Evolutionary conservation across 495 filamentous ascomycete genomes (phyloP).

Genomic region (Hyaloscypha hepaticicola): DNA sequence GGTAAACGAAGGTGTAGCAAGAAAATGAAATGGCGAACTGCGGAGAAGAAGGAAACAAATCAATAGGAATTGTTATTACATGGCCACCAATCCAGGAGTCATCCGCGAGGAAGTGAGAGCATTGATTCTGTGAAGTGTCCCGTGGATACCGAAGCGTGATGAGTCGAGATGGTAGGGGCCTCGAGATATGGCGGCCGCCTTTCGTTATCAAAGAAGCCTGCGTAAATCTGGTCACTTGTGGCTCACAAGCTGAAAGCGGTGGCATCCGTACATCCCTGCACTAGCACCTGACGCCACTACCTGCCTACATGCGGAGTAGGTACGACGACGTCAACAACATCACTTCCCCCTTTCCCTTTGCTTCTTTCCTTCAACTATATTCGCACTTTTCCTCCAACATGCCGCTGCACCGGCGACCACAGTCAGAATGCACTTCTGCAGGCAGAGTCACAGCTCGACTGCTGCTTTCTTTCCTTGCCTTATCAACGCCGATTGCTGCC

Average conservation of each 20-base stretch:
- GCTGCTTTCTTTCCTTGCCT: slow-evolving; percentile 53
- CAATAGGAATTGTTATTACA: slow-evolving; percentile 10
- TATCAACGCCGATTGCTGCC: slow-evolving; percentile 29
- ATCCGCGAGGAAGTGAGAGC: not conserved
- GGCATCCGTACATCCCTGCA: too few species aligned
- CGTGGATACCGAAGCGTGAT: slow-evolving; percentile 2
- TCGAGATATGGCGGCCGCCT: not conserved
- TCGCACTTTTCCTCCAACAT: slow-evolving; percentile 18
- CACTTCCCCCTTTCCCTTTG: slow-evolving; percentile 2
- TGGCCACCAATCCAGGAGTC: slow-evolving; percentile 11
- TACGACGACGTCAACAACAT: not conserved
- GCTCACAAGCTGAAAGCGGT: too few species aligned
- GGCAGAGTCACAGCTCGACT: slow-evolving; percentile 59
- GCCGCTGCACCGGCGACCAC: slow-evolving; percentile 15
- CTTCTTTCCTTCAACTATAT: slow-evolving; percentile 8
- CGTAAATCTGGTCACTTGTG: not conserved
- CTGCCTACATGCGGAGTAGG: not conserved
- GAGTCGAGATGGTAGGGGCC: not conserved
- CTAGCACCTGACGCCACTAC: too few species aligned
- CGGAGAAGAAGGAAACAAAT: slow-evolving; percentile 16
- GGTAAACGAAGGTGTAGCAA: slow-evolving; percentile 25
- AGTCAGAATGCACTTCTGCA: slow-evolving; percentile 43
- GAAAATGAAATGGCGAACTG: slow-evolving; percentile 13
- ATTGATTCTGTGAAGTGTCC: not conserved
- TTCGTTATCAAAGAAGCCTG: not conserved